Conservation (phyloP, 2,329 filamentous ascomycete species). For the Tricladium varicosporioides region DNA sequence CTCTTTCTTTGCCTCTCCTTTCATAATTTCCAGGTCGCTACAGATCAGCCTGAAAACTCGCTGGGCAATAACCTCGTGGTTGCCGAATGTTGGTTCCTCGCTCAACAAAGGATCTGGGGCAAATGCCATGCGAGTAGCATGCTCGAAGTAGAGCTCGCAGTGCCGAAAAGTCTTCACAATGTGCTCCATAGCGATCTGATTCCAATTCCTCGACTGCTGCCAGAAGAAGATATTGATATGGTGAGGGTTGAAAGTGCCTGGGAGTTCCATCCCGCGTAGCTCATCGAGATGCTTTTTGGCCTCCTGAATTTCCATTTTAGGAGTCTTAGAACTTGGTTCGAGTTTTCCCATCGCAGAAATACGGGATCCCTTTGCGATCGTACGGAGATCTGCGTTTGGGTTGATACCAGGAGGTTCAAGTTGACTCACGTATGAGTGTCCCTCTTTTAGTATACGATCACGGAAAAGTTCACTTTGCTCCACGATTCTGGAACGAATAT, state of each 20-base stretch:
- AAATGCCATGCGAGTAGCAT: neutral
- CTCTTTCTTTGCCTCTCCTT: neutral
- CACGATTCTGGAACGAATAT: slow-evolving; percentile 2
- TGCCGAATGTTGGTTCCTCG: neutral
- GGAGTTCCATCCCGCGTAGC: neutral
- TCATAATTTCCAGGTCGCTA: neutral
- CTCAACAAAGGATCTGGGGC: neutral
- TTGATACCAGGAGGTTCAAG: neutral
- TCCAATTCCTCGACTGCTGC: neutral
- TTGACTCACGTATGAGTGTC: neutral
- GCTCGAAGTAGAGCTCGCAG: slow-evolving; percentile 1
- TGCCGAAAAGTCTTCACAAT: neutral
- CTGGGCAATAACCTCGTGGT: neutral
- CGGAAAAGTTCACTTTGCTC: slow-evolving; percentile 6
- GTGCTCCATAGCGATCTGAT: slow-evolving; percentile 1
- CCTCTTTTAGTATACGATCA: neutral
- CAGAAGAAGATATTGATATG: slow-evolving; percentile 4
- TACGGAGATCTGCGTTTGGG: neutral
- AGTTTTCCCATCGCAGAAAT: neutral
- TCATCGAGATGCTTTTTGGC: neutral
- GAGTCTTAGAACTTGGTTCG: neutral
- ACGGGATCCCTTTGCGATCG: neutral
- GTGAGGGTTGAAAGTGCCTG: neutral
- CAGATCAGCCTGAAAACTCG: neutral
- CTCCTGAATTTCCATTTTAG: neutral